Percentiles rank a stretch among this genome's conserved stretches.
Evolutionary conservation across 148 eudicot species (phyloP).

Genomic region (Fagopyrum homotropicum): DNA sequence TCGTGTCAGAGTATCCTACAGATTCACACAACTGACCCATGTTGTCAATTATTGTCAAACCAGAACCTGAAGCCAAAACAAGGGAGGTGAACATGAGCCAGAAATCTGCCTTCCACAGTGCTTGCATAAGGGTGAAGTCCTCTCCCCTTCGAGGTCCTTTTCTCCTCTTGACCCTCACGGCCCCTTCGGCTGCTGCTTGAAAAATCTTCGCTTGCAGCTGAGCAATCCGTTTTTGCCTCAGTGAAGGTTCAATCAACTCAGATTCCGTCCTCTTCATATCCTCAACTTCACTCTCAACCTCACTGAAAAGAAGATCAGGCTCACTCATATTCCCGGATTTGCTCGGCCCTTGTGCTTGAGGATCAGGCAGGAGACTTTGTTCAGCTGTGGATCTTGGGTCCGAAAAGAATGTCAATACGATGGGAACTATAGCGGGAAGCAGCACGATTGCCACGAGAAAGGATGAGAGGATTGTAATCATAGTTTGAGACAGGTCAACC

Average conservation of each 20-base stretch:
- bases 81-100: constrained; percentile 34
- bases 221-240: constrained; percentile 33
- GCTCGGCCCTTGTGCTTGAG: constrained; percentile 23
- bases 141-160: constrained; percentile 47
- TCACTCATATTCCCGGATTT: constrained; percentile 14
- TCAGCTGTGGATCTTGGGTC: constrained; percentile 19
- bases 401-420: constrained; percentile 28
- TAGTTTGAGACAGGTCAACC: constrained; percentile 20
- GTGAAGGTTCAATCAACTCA: constrained; percentile 21
- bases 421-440: constrained; percentile 41
- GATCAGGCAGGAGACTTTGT: constrained; percentile 36
- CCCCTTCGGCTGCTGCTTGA: constrained; percentile 60
- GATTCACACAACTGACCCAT: constrained; percentile 58
- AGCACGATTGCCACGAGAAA: constrained; percentile 30
- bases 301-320: constrained; percentile 38
- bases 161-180: constrained; percentile 42
- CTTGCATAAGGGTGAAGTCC: constrained; percentile 42
- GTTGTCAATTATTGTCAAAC: constrained; percentile 55
- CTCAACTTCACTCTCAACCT: constrained; percentile 35
- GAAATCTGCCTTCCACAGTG: constrained; percentile 40
- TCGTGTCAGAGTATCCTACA: constrained; percentile 30
- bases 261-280: constrained; percentile 31
- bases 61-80: constrained; percentile 42
- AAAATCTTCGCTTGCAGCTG: constrained; percentile 49
- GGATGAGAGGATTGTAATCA: constrained; percentile 21